Conservation (phyloP, 2,329 filamentous ascomycete genomes). For the Beauveria bassiana region DNA sequence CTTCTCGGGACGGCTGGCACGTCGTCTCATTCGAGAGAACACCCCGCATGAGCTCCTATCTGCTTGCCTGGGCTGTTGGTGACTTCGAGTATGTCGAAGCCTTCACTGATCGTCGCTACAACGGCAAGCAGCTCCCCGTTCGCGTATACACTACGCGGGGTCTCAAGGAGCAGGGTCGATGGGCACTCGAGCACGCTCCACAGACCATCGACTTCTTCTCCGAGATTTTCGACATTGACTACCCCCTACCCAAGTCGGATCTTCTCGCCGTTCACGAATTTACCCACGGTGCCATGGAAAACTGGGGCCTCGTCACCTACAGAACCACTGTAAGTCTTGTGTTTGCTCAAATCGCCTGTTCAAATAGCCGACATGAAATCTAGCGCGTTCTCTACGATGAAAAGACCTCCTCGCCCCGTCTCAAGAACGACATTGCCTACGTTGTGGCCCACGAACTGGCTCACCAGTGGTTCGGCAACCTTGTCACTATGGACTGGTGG, state of each 20-base stretch:
- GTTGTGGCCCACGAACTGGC: slow-evolving; percentile 97
- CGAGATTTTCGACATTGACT: slow-evolving; percentile 87
- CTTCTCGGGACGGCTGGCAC: slow-evolving; percentile 57
- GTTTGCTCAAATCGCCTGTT: too few species aligned
- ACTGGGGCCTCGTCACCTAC: slow-evolving; percentile 95
- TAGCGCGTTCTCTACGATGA: slow-evolving; percentile 91
- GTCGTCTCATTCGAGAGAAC: slow-evolving; percentile 73
- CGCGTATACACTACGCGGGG: slow-evolving; percentile 93
- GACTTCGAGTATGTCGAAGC: slow-evolving; percentile 97
- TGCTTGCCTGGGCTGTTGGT: slow-evolving; percentile 88
- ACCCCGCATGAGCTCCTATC: slow-evolving; percentile 85
- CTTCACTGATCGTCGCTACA: slow-evolving; percentile 81
- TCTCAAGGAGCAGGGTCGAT: slow-evolving; percentile 85
- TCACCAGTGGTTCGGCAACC: slow-evolving; percentile 92
- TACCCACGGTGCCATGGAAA: slow-evolving; percentile 83
- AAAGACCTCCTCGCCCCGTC: slow-evolving; percentile 78
- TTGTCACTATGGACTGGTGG: slow-evolving; percentile 98
- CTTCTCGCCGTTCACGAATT: slow-evolving; percentile 90
- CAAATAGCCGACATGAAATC: not conserved
- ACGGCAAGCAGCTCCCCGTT: slow-evolving; percentile 84
- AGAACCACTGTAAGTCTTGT: slow-evolving; percentile 55
- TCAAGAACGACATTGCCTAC: slow-evolving; percentile 91
- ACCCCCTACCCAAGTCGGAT: slow-evolving; percentile 87
- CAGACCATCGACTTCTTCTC: slow-evolving; percentile 96
- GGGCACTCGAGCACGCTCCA: slow-evolving; percentile 83